Percentiles rank a stretch among this genome's conserved stretches.
These are phyloP conservation scores for Boletus coccyginus DNA, from an alignment of 768 basidiomycete genomes.

Conservation along the genomic window DNA sequence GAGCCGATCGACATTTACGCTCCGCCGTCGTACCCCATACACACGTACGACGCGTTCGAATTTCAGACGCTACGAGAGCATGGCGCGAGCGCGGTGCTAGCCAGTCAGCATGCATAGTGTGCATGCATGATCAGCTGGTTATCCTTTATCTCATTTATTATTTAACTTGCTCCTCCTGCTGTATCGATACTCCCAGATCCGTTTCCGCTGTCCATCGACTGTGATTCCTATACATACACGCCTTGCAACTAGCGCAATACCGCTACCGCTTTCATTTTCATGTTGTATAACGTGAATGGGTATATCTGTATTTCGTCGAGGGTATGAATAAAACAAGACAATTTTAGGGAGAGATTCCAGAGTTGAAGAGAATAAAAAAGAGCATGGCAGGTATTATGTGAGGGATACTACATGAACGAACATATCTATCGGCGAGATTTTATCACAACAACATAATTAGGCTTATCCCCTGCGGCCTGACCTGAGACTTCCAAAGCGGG, in stretches of 20 bases:
- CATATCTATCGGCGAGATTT: not conserved
- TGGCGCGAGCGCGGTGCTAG: conserved; percentile 10
- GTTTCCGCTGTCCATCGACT: not conserved
- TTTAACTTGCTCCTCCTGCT: conserved; percentile 20
- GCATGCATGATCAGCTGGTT: not conserved
- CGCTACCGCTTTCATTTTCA: conserved; percentile 14
- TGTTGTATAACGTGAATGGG: conserved; percentile 13
- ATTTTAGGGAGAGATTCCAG: conserved; percentile 4
- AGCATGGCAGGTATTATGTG: not conserved
- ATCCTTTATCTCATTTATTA: conserved; percentile 18
- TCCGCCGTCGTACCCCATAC: conserved; percentile 11
- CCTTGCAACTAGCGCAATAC: conserved; percentile 7
- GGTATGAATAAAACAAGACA: conserved; percentile 19
- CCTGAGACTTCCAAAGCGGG: conserved; percentile 73
- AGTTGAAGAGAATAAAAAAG: not conserved
- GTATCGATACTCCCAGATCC: conserved; percentile 26
- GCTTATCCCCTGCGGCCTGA: conserved; percentile 38
- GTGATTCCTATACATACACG: conserved; percentile 12
- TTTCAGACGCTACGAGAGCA: conserved; percentile 34
- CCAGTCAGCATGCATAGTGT: conserved; percentile 23
- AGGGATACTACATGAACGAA: conserved; percentile 4
- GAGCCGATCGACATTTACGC: conserved; percentile 20
- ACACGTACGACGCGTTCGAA: conserved; percentile 33
- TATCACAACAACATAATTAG: not conserved
- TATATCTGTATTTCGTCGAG: conserved; percentile 16